phyloP scores from a whole-genome alignment of 192 early-diverging fungal species.

The Chytriomyces confervae region DNA sequence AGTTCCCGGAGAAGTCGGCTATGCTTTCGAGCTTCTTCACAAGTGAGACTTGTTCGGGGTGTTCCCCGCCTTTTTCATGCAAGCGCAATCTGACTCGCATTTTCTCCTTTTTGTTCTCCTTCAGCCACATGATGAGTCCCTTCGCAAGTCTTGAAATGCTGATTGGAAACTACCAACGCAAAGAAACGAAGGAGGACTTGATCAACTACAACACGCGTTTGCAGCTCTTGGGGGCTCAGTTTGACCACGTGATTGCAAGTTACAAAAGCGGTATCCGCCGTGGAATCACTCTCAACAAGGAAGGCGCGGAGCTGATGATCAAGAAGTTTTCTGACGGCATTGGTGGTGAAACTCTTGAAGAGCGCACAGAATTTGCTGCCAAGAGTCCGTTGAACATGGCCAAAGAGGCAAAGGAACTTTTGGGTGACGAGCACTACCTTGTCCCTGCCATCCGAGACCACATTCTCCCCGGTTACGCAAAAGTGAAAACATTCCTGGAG shows the following conservation, averaged over 20 bases:
- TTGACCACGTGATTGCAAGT: constrained; percentile 35
- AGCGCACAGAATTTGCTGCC: constrained; percentile 15
- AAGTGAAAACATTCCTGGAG: constrained; percentile 34
- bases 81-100: not conserved
- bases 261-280: constrained; percentile 35
- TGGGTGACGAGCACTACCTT: constrained; percentile 36
- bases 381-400: constrained; percentile 23
- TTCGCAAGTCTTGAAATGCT: constrained; percentile 32
- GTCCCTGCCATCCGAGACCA: constrained; percentile 28
- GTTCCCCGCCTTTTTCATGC: not conserved
- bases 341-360: constrained; percentile 21
- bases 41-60: constrained; percentile 12
- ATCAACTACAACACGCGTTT: constrained; percentile 38
- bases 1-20: constrained; percentile 34
- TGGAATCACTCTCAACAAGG: constrained; percentile 34
- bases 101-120: not conserved
- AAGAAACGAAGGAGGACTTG: constrained; percentile 32
- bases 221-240: constrained; percentile 19
- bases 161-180: constrained; percentile 32
- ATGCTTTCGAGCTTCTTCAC: constrained; percentile 20
- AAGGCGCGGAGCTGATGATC: constrained; percentile 41
- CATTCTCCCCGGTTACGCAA: constrained; percentile 32
- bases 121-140: constrained; percentile 31
- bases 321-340: constrained; percentile 23
- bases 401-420: constrained; percentile 22